Evolutionary conservation across 2,329 filamentous ascomycete species (phyloP).

Genomic region (Ramularia endophylla): DNA sequence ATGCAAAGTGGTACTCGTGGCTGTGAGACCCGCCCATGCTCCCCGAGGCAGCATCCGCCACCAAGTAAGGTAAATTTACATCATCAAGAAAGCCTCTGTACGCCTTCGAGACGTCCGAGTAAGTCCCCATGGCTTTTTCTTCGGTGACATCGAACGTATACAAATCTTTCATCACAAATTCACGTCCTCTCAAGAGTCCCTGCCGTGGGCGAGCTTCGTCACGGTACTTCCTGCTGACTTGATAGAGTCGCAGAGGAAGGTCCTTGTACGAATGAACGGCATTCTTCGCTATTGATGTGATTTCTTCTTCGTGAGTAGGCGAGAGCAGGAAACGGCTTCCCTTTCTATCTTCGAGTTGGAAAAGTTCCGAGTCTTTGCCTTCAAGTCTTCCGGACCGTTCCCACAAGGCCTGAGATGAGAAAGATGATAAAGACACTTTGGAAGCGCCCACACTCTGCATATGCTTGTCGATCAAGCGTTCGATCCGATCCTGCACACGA

Average conservation of each 20-base stretch:
- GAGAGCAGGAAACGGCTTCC: constrained; percentile 68
- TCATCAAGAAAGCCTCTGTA: constrained; percentile 77
- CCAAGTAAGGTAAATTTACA: constrained; percentile 73
- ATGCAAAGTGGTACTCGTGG: constrained; percentile 89
- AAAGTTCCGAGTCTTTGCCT: constrained; percentile 52
- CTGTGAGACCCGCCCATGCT: constrained; percentile 90
- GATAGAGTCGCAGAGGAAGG: constrained; percentile 80
- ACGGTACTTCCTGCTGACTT: constrained; percentile 89
- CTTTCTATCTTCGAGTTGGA: constrained; percentile 74
- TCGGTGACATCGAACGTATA: constrained; percentile 82
- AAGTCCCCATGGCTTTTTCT: constrained; percentile 70
- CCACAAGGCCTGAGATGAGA: constrained; percentile 84
- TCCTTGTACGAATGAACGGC: constrained; percentile 77
- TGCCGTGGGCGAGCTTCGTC: constrained; percentile 87
- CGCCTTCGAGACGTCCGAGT: constrained; percentile 63
- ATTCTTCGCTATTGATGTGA: constrained; percentile 71
- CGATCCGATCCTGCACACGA: constrained; percentile 82
- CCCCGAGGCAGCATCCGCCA: constrained; percentile 89
- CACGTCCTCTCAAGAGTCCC: constrained; percentile 77
- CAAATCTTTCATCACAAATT: constrained; percentile 97
- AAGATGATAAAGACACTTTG: constrained; percentile 72
- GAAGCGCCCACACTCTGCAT: constrained; percentile 75
- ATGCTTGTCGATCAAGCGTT: constrained; percentile 77
- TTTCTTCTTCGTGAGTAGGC: constrained; percentile 95
- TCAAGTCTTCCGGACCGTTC: constrained; percentile 73